Conservation (phyloP, 1,284 basidiomycete genomes). For the Heliocybe sulcata region DNA sequence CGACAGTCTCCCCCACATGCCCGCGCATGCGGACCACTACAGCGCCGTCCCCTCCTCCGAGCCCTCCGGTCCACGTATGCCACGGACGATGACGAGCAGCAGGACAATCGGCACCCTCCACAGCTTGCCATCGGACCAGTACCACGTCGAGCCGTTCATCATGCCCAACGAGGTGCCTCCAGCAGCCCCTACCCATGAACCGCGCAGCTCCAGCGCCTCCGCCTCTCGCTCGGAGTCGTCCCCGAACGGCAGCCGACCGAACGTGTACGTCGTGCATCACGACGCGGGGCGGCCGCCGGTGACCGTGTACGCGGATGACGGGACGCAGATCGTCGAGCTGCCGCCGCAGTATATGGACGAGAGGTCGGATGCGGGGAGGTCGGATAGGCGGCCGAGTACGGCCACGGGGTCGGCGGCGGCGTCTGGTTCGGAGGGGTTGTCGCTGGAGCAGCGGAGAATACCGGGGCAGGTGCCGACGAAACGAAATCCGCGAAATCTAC, state of each 20-base stretch:
- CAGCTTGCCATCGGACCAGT: constrained; percentile 16
- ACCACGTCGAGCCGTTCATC: constrained; percentile 40
- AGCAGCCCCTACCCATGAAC: background rate
- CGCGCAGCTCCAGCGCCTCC: background rate
- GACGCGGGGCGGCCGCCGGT: constrained; percentile 48
- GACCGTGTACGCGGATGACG: constrained; percentile 46
- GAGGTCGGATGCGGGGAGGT: background rate
- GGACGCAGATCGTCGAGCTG: constrained; percentile 48
- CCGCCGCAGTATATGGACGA: constrained; percentile 40
- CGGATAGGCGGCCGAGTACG: background rate
- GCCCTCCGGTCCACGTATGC: background rate
- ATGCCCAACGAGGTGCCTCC: constrained; percentile 24
- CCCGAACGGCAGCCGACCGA: constrained; percentile 15
- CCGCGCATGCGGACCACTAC: background rate
- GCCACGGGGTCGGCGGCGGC: background rate
- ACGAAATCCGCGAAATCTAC: background rate
- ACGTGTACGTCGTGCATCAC: constrained; percentile 54
- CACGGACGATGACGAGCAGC: background rate
- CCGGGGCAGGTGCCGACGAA: background rate
- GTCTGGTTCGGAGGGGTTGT: background rate
- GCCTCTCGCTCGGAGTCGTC: constrained; percentile 3
- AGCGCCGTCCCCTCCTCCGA: background rate
- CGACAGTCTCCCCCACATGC: background rate
- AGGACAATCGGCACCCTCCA: background rate
- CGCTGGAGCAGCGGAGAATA: background rate